A percentile compares a stretch with the other conserved stretches of the same genome.
These are phyloP conservation scores for Parachaetomium inaequale DNA, from an alignment of 495 filamentous ascomycete genomes.

Conservation along the genomic window DNA sequence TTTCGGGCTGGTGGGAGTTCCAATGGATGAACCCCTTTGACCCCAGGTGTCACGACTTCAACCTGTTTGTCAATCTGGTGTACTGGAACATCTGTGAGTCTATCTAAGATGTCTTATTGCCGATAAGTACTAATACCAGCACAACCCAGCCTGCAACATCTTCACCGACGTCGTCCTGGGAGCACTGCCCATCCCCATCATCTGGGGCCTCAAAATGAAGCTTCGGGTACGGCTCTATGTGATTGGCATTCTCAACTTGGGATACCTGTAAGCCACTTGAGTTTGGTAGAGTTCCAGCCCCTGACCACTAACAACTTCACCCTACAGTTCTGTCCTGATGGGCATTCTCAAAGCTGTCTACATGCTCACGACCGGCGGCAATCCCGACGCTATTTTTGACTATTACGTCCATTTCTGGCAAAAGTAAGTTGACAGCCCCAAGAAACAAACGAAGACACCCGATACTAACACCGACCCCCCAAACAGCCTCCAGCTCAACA, in stretches of 20 bases:
- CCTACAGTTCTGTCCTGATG: conserved; percentile 4
- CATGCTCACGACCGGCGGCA: conserved; percentile 13
- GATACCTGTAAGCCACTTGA: conserved; percentile 14
- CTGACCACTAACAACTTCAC: not conserved
- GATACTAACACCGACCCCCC: not conserved
- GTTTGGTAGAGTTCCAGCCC: not conserved
- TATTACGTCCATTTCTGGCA: conserved; percentile 14
- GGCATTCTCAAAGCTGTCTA: conserved; percentile 11
- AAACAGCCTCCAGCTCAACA: conserved; percentile 6
- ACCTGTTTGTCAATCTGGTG: conserved; percentile 3
- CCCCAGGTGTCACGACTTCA: conserved; percentile 3
- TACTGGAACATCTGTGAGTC: conserved; percentile 13
- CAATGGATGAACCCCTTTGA: conserved; percentile 11
- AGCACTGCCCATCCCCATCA: conserved; percentile 12
- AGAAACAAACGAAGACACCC: no score
- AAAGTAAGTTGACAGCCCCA: not conserved
- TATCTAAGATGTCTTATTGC: not conserved
- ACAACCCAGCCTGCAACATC: conserved; percentile 6
- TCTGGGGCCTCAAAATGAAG: conserved; percentile 12
- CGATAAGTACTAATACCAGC: not conserved
- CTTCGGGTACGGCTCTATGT: conserved; percentile 5
- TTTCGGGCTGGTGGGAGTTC: conserved; percentile 12
- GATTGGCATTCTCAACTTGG: conserved; percentile 14
- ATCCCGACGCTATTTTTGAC: conserved; percentile 9
- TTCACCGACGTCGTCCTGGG: conserved; percentile 12